Evolutionary conservation across 768 basidiomycete genomes (phyloP), one percentile per base, ranked within the genome.

Genomic region (Paxillus ammoniavirescens): DNA sequence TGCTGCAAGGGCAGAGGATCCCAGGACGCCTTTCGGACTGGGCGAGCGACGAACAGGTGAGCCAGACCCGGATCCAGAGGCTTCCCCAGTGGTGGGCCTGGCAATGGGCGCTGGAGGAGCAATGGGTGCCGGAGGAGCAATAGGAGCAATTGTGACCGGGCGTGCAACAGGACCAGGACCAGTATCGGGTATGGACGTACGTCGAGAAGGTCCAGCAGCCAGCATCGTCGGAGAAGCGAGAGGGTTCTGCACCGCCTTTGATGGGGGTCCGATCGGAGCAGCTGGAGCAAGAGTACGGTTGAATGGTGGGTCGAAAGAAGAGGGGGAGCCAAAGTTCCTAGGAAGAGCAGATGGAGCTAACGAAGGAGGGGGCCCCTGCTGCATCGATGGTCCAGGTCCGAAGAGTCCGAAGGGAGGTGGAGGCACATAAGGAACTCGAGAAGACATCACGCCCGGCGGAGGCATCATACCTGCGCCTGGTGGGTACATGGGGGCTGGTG

Each of bases 1-100:
- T 13, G 88, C 82, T 3, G 84, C 82, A 17, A 91, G 77, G 17
- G 90, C 89, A 5, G 86, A 86, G 13, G 89, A 91, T 12, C 90
- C 90, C 7, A 91, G 74, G 35, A 84, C 72, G 38, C 83, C 83
- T 64, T 90, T 91, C 8, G 80, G 80, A 55, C 78, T 80, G 4
- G 79, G 77, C 35, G 80, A 78, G 9, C 78, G 75, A 42, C 75
- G 72, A 15, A 69, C 70, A 10, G 81, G 78, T 1, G 87, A 89
- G 3, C 82, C 83, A 10, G 84, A 84, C 2, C 82, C 82, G 1
- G 86, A 83, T 8, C 79, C 71, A 3, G 73, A 66, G 2, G 73
- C 58, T 14, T 75, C 71, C n/a, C 73, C 78, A 51, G 66, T 66
- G 50, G 55, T 64, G 54, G 58, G 72, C 53, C 59, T 72, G 5